These are phyloP conservation scores for Crotalaria pallida DNA, from an alignment of 306 rosid genomes.

Conservation along the genomic window DNA sequence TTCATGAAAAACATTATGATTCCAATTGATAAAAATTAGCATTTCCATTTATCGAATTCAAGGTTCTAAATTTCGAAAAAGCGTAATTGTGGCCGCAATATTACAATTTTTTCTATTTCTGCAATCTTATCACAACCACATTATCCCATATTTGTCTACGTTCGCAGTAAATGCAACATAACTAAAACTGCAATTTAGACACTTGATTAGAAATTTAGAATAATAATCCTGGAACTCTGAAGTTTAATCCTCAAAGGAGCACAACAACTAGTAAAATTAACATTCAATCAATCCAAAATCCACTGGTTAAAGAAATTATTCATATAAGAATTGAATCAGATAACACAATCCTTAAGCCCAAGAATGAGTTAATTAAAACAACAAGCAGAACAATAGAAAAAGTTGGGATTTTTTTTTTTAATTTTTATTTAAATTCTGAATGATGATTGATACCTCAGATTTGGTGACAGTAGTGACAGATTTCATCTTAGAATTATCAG, in stretches of 20 bases:
- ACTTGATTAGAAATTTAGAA: not conserved
- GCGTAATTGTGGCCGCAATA: too few relatives aligned
- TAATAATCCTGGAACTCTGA: not conserved
- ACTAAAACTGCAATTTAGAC: too few relatives aligned
- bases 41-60: too few relatives aligned
- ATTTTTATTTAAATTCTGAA: not conserved
- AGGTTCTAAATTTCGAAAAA: too few relatives aligned
- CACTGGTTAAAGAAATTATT: not conserved
- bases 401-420: not conserved
- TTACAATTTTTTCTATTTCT: too few relatives aligned
- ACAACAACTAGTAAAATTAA: not conserved
- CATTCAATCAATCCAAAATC: not conserved
- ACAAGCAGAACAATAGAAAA: not conserved
- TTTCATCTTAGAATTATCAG: conserved; percentile 41
- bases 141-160: too few relatives aligned
- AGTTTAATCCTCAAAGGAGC: not conserved
- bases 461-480: conserved; percentile 34
- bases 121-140: too few relatives aligned
- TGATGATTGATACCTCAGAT: conserved; percentile 56
- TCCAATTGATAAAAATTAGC: too few relatives aligned
- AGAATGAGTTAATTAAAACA: not conserved
- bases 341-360: not conserved
- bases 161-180: too few relatives aligned
- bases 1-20: too few relatives aligned
- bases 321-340: conserved; percentile 21